Base-by-base conservation (phyloP, 345 rosid species). In the Excoecaria agallocha region DNA sequence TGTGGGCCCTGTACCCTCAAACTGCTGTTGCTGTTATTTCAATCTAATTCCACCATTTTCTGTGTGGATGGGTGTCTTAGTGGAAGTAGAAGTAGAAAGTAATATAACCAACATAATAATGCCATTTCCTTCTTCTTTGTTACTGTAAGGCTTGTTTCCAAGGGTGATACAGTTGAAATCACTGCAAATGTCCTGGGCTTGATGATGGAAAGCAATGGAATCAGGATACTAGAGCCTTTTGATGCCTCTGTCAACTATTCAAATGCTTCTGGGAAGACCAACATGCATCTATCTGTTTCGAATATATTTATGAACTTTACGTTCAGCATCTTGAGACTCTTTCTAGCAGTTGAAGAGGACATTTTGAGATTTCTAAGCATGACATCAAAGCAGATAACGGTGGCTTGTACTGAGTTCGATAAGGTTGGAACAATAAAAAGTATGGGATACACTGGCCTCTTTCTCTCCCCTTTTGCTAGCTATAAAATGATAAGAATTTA, bases 191-290 rank as follows among this genome's bases (percentile, higher is more conserved):
- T 84, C 48, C 83, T 89, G 77, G 97, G 98, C 82, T 88, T 95
- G 82, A 88, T 86, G 77, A 88, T 95, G 97, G 99, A 95, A 86
- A 92, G 99, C 80, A 91, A 88, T 84, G 98, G 98, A 84, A 88
- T 91, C 75, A 89, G 88, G 83, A 89, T 95, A 76, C 77, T 95
- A 88, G 99, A 95, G 85, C 99, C 99, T 76, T 95, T 95, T 52
- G 99, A 95, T 82, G 88, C 92, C 65, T 83, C 82, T 57, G 64
- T 93, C 35, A 84, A 86, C 73, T 93, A 87, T 83, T 89, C 98
- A 80, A 93, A 89, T 87, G 93, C 91, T 81, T 91, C 90, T 80
- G 98, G 97, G 82, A 95, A 86, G 86, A 89, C 98, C 61, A 87
- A 85, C 80, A 88, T 93, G 77, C 86, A 77, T 73, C 66, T 93